Base-by-base conservation (phyloP, 2,329 filamentous ascomycete species). In the Phoma sp. region DNA sequence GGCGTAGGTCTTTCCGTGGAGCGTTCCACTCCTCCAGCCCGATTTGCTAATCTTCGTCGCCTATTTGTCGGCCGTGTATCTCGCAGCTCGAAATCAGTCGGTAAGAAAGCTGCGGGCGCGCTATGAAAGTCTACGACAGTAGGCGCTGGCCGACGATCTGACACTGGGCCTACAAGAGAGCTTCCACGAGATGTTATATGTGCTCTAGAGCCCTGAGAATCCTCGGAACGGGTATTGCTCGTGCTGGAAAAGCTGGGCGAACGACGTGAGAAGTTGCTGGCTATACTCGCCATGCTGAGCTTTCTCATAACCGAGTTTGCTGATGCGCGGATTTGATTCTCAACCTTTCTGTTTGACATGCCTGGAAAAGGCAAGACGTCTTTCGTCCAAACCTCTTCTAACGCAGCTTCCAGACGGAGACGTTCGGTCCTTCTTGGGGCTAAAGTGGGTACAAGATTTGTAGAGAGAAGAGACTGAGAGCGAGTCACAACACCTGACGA, bases 271-370 rank as follows among this genome's bases (percentile, higher is more conserved):
- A 96, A 93, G 42, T 89, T 89, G 61, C 84, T 88, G 11, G 89
- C 83, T 60, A 95, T 89, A 71, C 88, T 92, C 43, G 89, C 88
- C 67, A 91, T 88, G 74, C 90, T 96, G 59, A 97, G 82, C 71
- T 93, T 96, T 47, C 92, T 85, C 78, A 96, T 96, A 68, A 96
- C 85, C 0, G 90, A 90, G 32, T 90, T 91, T 10, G 92, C 90
- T n/a, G 89, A 91, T 36, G 85, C 85, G 45, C 89, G 83, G 41
- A 95, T 87, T 3, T 91, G 79, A 67, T 89, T 86, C 64, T 96
- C 89, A 77, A 78, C 86, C 73, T 71, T 85, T 73, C 77, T 86
- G 73, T 75, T 80, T 29, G 83, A 84, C 84, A 96, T 93, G 1
- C 91, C 91, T 13, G 93, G 91, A 68, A 89, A 95, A 1, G 92